Conservation (phyloP, 768 basidiomycete genomes). For the Termitomyces sp. region DNA sequence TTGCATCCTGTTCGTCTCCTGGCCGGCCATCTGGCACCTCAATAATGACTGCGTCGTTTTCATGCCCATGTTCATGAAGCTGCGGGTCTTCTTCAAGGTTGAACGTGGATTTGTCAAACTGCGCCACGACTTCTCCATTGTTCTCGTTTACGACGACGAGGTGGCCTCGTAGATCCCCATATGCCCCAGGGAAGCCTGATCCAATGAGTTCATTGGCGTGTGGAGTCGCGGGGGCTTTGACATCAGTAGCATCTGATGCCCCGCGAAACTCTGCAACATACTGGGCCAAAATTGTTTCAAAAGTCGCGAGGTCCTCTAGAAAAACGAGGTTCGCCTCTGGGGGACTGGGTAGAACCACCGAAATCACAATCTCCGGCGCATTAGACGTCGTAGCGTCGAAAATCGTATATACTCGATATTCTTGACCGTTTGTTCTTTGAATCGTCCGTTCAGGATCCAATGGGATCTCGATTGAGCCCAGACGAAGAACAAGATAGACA, state of each 20-base stretch:
- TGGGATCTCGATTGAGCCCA: constrained; percentile 51
- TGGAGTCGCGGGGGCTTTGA: not conserved
- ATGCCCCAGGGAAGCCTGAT: constrained; percentile 8
- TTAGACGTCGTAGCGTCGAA: constrained; percentile 35
- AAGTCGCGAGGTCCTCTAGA: constrained; percentile 52
- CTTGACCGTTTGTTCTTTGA: constrained; percentile 28
- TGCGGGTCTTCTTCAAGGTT: constrained; percentile 52
- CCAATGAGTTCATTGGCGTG: constrained; percentile 7
- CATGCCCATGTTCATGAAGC: constrained; percentile 42
- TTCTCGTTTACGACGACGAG: constrained; percentile 70
- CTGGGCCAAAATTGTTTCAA: constrained; percentile 63
- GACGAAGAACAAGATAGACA: constrained; percentile 60
- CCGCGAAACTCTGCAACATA: constrained; percentile 45
- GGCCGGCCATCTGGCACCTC: constrained; percentile 52
- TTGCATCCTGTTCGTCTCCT: constrained; percentile 28
- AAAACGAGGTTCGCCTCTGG: constrained; percentile 26
- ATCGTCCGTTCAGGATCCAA: constrained; percentile 53
- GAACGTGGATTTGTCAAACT: constrained; percentile 49
- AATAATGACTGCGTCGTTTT: constrained; percentile 65
- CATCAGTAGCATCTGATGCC: constrained; percentile 1
- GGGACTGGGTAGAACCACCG: constrained; percentile 22
- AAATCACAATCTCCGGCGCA: constrained; percentile 30
- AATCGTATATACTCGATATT: constrained; percentile 32
- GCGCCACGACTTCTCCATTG: constrained; percentile 66
- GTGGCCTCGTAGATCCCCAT: constrained; percentile 42